Conservation (phyloP, 768 basidiomycete species). For the Kondoa subrosea region DNA sequence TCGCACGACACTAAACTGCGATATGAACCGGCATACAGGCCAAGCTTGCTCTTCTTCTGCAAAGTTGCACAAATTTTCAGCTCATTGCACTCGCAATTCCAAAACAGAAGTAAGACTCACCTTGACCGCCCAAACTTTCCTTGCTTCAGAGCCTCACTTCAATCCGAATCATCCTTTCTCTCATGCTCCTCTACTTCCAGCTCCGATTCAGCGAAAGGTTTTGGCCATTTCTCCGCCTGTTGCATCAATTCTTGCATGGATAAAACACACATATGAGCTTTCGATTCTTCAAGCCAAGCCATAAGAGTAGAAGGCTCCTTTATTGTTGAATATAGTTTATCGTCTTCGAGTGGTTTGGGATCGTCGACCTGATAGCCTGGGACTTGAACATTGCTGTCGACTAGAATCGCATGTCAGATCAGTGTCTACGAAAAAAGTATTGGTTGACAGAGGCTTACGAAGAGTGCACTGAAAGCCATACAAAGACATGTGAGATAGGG, state of each 20-base stretch:
- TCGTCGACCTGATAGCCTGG: not conserved
- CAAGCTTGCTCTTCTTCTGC: no score
- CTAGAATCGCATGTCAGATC: not conserved
- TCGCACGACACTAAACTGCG: no score
- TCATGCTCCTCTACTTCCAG: not conserved
- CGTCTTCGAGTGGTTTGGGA: not conserved
- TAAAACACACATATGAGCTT: not conserved
- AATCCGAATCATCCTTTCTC: no score
- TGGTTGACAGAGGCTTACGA: not conserved
- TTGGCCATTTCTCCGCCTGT: not conserved
- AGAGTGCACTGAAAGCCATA: not conserved
- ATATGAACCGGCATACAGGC: no score
- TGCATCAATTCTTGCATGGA: not conserved
- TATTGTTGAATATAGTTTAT: not conserved
- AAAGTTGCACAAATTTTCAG: no score
- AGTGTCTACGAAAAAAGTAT: not conserved
- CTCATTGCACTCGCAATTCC: no score
- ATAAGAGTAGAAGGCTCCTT: no score
- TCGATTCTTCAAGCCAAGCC: not conserved
- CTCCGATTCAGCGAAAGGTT: not conserved
- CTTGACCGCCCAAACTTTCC: no score
- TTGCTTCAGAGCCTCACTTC: no score
- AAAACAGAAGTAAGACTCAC: no score
- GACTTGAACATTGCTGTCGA: not conserved
- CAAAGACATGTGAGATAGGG: not conserved